These are phyloP conservation scores for Myriosclerotinia curreyana DNA, from an alignment of 2,329 filamentous ascomycete species.

Conservation along the genomic window DNA sequence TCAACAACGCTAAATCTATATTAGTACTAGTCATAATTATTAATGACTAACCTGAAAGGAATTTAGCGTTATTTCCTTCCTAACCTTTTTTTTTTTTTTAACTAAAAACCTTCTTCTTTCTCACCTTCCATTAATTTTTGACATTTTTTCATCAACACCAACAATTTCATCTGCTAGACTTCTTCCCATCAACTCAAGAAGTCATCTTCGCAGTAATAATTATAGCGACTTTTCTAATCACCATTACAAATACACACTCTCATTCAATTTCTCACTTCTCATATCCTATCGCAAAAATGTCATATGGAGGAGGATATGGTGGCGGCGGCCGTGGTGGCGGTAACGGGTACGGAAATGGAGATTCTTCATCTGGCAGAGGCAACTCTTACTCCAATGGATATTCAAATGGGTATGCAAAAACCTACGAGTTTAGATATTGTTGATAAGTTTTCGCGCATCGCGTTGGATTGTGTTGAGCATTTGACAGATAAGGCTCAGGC, in stretches of 20 bases:
- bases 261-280: conserved; percentile 24
- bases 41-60: neutral
- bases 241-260: conserved; percentile 20
- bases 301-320: conserved; percentile 57
- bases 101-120: conserved; percentile 25
- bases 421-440: conserved; percentile 41
- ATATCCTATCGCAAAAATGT: conserved; percentile 50
- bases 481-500: conserved; percentile 25
- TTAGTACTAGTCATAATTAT: neutral
- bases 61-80: conserved; percentile 4
- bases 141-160: conserved; percentile 25
- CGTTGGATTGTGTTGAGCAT: conserved; percentile 37
- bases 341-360: conserved; percentile 53
- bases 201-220: conserved; percentile 22
- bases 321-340: conserved; percentile 49
- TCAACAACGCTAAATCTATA: neutral
- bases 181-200: conserved; percentile 31
- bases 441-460: conserved; percentile 37
- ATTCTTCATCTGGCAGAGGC: conserved; percentile 49
- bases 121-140: conserved; percentile 17
- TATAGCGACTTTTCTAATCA: conserved; percentile 21
- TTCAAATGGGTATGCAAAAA: conserved; percentile 48
- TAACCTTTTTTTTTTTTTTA: conserved; percentile 26
- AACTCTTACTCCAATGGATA: conserved; percentile 49
- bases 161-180: conserved; percentile 24